These are phyloP conservation scores for Oryza meyeriana DNA, from an alignment of 176 grass and related monocot genomes.

Conservation along the genomic window DNA sequence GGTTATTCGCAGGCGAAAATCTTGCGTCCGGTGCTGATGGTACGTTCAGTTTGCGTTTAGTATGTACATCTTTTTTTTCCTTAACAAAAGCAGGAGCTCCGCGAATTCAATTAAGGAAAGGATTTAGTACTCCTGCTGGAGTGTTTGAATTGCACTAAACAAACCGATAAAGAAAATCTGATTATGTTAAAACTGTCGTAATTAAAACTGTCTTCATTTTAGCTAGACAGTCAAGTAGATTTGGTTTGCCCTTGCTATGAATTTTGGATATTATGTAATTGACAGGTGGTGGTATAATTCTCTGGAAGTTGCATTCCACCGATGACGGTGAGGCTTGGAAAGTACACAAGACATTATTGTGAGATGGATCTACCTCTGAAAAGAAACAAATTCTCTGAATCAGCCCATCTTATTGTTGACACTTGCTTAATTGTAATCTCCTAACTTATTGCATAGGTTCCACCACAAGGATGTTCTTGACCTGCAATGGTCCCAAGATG, in stretches of 20 bases:
- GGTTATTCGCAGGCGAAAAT: slow-evolving; percentile 58
- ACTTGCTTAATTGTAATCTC: background rate
- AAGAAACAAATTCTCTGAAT: background rate
- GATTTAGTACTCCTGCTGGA: background rate
- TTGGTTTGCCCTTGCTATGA: background rate
- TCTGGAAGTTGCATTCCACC: slow-evolving; percentile 66
- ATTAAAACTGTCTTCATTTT: background rate
- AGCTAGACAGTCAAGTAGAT: background rate
- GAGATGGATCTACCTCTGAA: slow-evolving; percentile 23
- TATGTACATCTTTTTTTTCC: background rate
- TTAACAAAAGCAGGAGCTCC: background rate
- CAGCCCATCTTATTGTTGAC: background rate
- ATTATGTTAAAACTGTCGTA: background rate
- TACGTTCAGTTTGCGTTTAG: slow-evolving; percentile 34
- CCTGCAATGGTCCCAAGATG: slow-evolving; percentile 83
- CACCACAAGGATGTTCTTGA: slow-evolving; percentile 97
- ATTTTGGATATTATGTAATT: background rate
- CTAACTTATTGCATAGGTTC: slow-evolving; percentile 55
- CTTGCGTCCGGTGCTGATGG: slow-evolving; percentile 88
- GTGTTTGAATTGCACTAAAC: background rate
- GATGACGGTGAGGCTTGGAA: slow-evolving; percentile 58
- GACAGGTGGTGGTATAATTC: slow-evolving; percentile 73
- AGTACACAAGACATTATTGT: slow-evolving; percentile 74
- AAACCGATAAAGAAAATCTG: background rate
- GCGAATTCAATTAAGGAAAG: background rate